phyloP scores from a whole-genome alignment of 176 grass and related monocot genomes.

The Neostapfia colusana region DNA sequence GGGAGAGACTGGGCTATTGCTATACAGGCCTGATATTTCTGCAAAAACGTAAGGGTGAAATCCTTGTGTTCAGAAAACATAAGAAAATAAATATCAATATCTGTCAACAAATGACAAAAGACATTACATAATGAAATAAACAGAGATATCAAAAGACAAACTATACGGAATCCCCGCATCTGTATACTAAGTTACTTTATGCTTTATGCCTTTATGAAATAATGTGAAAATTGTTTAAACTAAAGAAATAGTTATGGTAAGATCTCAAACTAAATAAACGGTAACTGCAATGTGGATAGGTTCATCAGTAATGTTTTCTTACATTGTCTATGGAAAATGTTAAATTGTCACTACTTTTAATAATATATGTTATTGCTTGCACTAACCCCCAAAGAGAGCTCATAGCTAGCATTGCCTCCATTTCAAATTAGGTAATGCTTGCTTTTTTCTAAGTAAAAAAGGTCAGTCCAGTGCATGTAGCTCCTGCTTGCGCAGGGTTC shows the following conservation, averaged over 20 bases:
- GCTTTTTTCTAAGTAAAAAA: too few relatives aligned
- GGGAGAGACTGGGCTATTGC: constrained; percentile 68
- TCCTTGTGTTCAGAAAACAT: constrained; percentile 13
- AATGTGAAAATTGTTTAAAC: neutral
- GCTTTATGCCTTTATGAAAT: neutral
- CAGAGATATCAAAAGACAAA: neutral
- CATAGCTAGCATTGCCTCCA: too few relatives aligned
- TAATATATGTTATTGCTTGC: too few relatives aligned
- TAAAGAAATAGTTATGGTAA: neutral
- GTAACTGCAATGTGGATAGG: neutral
- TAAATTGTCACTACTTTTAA: neutral
- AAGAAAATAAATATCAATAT: neutral
- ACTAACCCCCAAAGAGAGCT: too few relatives aligned
- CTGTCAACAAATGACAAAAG: neutral
- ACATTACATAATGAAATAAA: neutral
- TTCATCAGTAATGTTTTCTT: neutral
- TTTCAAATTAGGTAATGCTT: too few relatives aligned
- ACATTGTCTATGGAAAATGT: neutral
- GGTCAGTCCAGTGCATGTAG: too few relatives aligned
- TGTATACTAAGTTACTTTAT: neutral
- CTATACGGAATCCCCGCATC: neutral
- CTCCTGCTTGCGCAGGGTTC: too few relatives aligned
- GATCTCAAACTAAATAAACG: neutral
- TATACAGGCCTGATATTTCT: constrained; percentile 62
- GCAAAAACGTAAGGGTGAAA: constrained; percentile 17